Base-by-base conservation (phyloP, 441 rosid genomes). In the Sinapis alba region DNA sequence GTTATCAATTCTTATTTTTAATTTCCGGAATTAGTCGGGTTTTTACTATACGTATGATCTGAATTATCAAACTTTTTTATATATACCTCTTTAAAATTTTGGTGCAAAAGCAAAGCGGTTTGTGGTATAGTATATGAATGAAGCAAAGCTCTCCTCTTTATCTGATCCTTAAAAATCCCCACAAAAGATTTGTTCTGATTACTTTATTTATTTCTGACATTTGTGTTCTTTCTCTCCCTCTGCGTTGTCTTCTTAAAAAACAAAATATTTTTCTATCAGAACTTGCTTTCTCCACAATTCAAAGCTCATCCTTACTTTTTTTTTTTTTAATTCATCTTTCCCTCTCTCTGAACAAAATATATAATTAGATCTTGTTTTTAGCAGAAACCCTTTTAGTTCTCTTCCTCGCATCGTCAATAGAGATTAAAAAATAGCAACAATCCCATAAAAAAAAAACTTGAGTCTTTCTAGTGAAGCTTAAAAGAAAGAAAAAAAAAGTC, bases 261-360 rank as follows among this genome's bases (percentile, higher is more conserved):
- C 5, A 43, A 56, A 76, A 34, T 5, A 15, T 47, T 62, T 51
- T 13, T n/a, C 21, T 38, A 68, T 26, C 41, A 65, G 11, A 71
- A 32, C 18, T 86, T 88, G 79, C 88, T 81, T 86, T 65, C 82
- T 68, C 83, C 83, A 67, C 81, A 87, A 83, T 87, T 83, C 84
- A 79, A 73, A 80, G 73, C 78, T 77, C 58, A 12, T 50, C 30
- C 30, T 27, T 6, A 45, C 3, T 15, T 54, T 56, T 65, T 69
- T 67, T 56, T 57, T 27, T 69, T n/a, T n/a, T n/a, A n/a, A 60
- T 66, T 65, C 69, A 36, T 10, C 34, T 65, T 71, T 71, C 78
- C 71, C 80, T 53, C 71, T 56, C 64, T 54, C 83, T 67, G 8
- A 16, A 30, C 10, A 12, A 68, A 65, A 4, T 21, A 45, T 81